Evolutionary conservation across 495 filamentous ascomycete genomes (phyloP), one percentile per base, ranked within the genome.

Genomic region (Xylaria scruposa): DNA sequence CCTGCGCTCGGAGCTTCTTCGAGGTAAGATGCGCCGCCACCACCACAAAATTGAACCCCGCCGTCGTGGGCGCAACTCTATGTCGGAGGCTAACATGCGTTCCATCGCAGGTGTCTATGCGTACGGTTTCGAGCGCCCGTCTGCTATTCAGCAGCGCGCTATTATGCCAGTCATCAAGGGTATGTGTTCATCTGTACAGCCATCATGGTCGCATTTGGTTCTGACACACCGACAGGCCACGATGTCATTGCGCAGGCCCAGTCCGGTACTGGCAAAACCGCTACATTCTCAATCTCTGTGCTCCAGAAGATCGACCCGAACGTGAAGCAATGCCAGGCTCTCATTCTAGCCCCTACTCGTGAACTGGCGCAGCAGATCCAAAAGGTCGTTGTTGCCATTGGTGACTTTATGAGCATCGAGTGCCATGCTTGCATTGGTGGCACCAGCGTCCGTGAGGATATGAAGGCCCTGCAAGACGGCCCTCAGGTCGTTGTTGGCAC

Each of bases 131-230:
- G 96, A 99, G 89, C 93, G 95, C 74, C 96, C 96, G 47, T 99
- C 96, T 86, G 97, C 96, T 83, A 98, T 99, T 73, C 96, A 99
- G 91, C 94, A 97, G 90, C 95, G 97, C 79, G 96, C 96, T 75
- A 99, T 99, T 84, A 96, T 98, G 92, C 96, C 95, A 74, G 95
- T 99, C 81, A 97, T 98, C 88, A 97, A 98, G 89, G 96, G 96
- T 98, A 88, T 80, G 93, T 88, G 59, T 71, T 38, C n/a, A 49
- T 8, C 31, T 21, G 49, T 42, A 17, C 31, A 4, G 36, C 24
- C 31, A 19, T 17, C 64, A 29, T 58, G 36, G 46, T 58, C 73
- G 74, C 74, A 62, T 68, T 69, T 68, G 29, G 31, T 70, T 59
- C 68, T 58, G 21, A 60, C 24, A 68, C 65, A 82, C 77, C 77